Conservation (phyloP, 2,329 filamentous ascomycete species). For the Penicillium aurantiogriseum region DNA sequence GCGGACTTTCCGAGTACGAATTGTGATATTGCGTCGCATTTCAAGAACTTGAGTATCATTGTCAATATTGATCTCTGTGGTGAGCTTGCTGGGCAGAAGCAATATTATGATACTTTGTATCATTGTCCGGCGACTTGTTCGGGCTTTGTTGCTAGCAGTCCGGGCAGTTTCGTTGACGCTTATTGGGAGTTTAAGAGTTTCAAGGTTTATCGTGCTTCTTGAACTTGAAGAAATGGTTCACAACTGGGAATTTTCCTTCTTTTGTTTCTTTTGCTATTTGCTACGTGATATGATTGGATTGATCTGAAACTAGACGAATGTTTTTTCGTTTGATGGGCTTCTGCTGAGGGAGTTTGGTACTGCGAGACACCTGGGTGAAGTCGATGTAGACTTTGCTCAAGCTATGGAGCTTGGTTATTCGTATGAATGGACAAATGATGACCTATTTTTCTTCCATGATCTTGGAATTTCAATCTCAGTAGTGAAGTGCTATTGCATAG, state of each 20-base stretch:
- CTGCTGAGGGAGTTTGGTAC: not conserved
- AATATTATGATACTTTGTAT: constrained; percentile 36
- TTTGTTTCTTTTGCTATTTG: not conserved
- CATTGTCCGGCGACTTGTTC: constrained; percentile 55
- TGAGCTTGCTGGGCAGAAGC: constrained; percentile 45
- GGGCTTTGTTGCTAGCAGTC: constrained; percentile 59
- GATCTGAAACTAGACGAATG: not conserved
- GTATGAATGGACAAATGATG: not conserved
- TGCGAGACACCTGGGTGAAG: not conserved
- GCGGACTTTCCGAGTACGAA: constrained; percentile 65
- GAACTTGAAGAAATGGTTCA: not conserved
- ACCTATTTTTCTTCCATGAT: not conserved
- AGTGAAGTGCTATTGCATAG: not conserved
- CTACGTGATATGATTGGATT: not conserved
- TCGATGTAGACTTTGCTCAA: not conserved
- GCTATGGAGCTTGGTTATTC: not conserved
- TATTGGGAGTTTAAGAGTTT: constrained; percentile 66
- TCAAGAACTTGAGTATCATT: constrained; percentile 65
- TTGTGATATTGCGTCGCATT: constrained; percentile 60
- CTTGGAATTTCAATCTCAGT: too few relatives aligned
- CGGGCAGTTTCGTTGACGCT: constrained; percentile 55
- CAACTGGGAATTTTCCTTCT: not conserved
- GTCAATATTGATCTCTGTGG: constrained; percentile 67
- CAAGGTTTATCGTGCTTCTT: constrained; percentile 52
- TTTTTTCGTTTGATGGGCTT: not conserved